Base-by-base conservation (phyloP, 352 stramenopile genomes). In the Phytophthora syringae region DNA sequence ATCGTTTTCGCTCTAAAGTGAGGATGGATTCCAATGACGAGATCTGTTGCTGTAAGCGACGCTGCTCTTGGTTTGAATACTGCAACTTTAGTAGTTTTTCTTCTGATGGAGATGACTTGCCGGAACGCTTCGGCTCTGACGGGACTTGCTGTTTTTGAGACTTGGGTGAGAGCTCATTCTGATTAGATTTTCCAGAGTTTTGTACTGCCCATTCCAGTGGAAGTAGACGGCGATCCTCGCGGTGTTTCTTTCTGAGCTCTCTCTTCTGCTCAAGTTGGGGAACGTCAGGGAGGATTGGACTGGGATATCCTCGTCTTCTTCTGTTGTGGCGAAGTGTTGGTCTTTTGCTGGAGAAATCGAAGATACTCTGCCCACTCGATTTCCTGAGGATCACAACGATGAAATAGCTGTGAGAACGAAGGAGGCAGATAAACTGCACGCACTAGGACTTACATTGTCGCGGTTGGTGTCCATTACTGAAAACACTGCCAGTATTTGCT, bases 291-390 rank as follows among this genome's bases (percentile, higher is more conserved):
- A n/a, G 5, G 39, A 45, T 45, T 27, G n/a, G 22, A 7, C 18
- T 20, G 21, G 24, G 28, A 18, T 24, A 48, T 54, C 45, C 5
- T 52, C 36, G 2, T 42, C 22, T 13, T 42, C 22, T 13, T 49
- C 30, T 21, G 21, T 3, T 34, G 11, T 40, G 3, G 3, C 7
- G 16, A 43, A 39, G 9, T 52, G 2, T 7, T 61, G 30, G 4
- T 58, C 30, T 45, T 55, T 22, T 55, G 61, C 21, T 70, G 56
- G 0, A 91, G 52, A 47, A 87, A 88, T 11, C 56, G 57, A 15
- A 91, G 59, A 69, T 82, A 91, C 30, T 91, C 80, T n/a, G 53
- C 24, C 82, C 82, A 91, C 43, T 84, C 69, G 13, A 88, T 74
- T 16, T 67, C 59, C 76, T 88, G 16, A 16, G 25, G 5, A 36